Percentiles rank a stretch among this genome's conserved stretches.
Evolutionary conservation across 2,329 filamentous ascomycete species (phyloP).

Genomic region (Fusarium piperis): DNA sequence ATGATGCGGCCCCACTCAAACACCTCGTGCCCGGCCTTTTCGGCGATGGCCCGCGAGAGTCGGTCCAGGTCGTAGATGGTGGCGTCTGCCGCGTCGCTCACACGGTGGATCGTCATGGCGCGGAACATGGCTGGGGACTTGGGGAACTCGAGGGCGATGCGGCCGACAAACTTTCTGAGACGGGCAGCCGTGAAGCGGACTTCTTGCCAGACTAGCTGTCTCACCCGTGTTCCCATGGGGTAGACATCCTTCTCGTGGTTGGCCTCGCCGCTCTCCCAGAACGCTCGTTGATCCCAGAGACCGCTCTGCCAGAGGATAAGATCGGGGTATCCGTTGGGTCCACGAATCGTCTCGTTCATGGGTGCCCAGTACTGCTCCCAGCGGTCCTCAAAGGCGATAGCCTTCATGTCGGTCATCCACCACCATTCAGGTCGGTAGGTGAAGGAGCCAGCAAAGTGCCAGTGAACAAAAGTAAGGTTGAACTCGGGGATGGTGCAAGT

Average conservation of each 20-base stretch:
- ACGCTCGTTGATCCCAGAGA: conserved; percentile 34
- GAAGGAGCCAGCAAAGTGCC: conserved; percentile 30
- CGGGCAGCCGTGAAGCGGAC: conserved; percentile 26
- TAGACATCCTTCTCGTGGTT: conserved; percentile 29
- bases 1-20: conserved; percentile 36
- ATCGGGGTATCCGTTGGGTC: conserved; percentile 22
- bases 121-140: conserved; percentile 27
- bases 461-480: conserved; percentile 30
- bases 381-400: conserved; percentile 28
- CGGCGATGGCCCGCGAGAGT: conserved; percentile 23
- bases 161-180: conserved; percentile 18
- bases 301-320: conserved; percentile 34
- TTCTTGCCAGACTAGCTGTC: conserved; percentile 33
- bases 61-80: conserved; percentile 30
- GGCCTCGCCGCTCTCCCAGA: conserved; percentile 31
- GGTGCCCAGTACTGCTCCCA: conserved; percentile 32
- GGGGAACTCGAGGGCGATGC: conserved; percentile 17
- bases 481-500: conserved; percentile 30
- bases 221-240: conserved; percentile 24
- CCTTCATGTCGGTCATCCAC: conserved; percentile 36
- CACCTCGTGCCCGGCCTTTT: conserved; percentile 31
- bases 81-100: conserved; percentile 21
- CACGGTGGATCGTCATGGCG: conserved; percentile 27
- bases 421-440: conserved; percentile 31
- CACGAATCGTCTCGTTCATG: conserved; percentile 25